Base-by-base conservation (phyloP, 1,284 basidiomycete species). In the Singerocomus rubriflavus region DNA sequence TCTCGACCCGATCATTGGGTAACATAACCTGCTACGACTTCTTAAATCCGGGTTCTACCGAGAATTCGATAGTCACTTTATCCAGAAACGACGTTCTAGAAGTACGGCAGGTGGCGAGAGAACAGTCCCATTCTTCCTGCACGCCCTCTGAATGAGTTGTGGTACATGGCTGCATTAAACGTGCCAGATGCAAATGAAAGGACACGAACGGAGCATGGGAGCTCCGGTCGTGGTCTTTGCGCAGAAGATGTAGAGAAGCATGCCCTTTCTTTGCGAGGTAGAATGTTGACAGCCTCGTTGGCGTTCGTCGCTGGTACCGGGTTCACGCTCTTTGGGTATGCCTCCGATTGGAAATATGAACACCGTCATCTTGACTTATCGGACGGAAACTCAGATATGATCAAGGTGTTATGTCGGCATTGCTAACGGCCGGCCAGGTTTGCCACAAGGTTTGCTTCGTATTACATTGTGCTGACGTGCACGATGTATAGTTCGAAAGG, bases 321-420 rank as follows among this genome's bases (percentile, higher is more conserved):
- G 8, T 69, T 65, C 35, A 67, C 64, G 6, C 62, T 68, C 33
- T 65, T 69, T 17, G 67, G 64, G 67, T 68, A 52, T 40, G 60
- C 31, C 26, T 55, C 31, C 3, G 30, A 52, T 44, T 26, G 27
- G 41, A 32, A 14, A 39, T 14, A 30, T 39, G 25, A 16, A 17
- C 26, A 4, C 8, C 17, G 33, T 41, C 33, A 29, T 8, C 44
- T 46, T 10, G 42, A 44, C 26, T 63, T 37, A 48, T 33, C 25
- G 11, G 6, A 31, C 25, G 25, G 16, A 41, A 36, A 10, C 40
- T 8, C 27, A 33, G 34, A 68, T 11, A 69, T 47, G 64, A 68
- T 43, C 65, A 69, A 49, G 67, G 66, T 3, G 64, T 68, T 27
- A 69, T 69, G 66, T 67, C 66, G 7, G 62, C 64, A 33, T 46